Conservation (phyloP, 345 rosid species). For the Gossypium rotundifolium region DNA sequence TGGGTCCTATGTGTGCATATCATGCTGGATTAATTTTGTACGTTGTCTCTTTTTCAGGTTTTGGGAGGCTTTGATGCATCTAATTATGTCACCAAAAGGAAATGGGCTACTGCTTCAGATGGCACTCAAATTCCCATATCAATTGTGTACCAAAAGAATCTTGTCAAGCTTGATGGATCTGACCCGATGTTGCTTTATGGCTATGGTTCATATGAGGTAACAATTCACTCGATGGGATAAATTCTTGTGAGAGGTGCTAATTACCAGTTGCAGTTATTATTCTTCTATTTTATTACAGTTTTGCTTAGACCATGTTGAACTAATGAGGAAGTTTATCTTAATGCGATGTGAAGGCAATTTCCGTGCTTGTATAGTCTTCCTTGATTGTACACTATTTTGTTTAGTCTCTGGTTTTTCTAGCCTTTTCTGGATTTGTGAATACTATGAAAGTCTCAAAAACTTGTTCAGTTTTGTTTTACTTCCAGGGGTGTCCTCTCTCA, state of each 20-base stretch:
- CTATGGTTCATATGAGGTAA: constrained; percentile 97
- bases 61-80: constrained; percentile 88
- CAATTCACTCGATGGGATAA: background rate
- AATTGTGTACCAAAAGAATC: constrained; percentile 56
- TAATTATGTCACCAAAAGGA: constrained; percentile 70
- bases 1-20: background rate
- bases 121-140: constrained; percentile 85
- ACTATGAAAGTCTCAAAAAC: background rate
- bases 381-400: background rate
- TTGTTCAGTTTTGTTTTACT: constrained; percentile 8
- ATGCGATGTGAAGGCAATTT: background rate
- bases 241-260: background rate
- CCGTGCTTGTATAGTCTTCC: background rate
- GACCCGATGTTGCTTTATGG: constrained; percentile 79
- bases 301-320: background rate
- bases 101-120: constrained; percentile 86
- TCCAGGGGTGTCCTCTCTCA: background rate
- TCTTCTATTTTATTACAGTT: background rate
- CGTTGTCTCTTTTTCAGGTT: constrained; percentile 38
- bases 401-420: background rate
- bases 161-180: constrained; percentile 82
- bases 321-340: background rate
- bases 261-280: background rate
- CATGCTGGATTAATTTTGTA: constrained; percentile 7
- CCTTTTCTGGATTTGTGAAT: background rate